A percentile compares a stretch with the other conserved stretches of the same genome.
Evolutionary conservation across 257 asterid genomes (phyloP).

Genomic region (Handroanthus guayacan): DNA sequence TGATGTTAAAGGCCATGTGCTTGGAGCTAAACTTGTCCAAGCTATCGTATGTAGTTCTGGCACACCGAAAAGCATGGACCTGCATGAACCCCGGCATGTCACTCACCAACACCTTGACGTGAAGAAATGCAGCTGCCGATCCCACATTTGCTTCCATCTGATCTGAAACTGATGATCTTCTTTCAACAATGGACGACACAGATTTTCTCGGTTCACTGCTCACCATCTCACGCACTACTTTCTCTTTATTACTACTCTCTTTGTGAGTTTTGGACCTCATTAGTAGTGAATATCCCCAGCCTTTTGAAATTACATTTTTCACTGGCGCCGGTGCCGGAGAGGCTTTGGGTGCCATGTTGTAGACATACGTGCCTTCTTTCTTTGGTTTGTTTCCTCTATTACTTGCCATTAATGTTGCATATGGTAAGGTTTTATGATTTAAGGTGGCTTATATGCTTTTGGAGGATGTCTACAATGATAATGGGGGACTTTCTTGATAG

Average conservation of each 20-base stretch:
- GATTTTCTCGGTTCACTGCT: slow-evolving; percentile 44
- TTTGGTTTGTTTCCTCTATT: slow-evolving; percentile 41
- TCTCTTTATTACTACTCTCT: slow-evolving; percentile 35
- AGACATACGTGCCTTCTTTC: slow-evolving; percentile 58
- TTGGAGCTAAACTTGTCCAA: slow-evolving; percentile 70
- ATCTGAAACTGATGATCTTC: slow-evolving; percentile 58
- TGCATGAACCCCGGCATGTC: slow-evolving; percentile 87
- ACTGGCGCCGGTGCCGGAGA: slow-evolving; percentile 30
- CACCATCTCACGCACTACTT: slow-evolving; percentile 28
- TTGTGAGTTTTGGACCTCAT: slow-evolving; percentile 64
- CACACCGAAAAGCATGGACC: slow-evolving; percentile 72
- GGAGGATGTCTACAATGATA: neutral
- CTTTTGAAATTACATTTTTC: slow-evolving; percentile 38
- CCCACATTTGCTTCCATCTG: slow-evolving; percentile 51
- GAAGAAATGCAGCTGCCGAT: slow-evolving; percentile 55
- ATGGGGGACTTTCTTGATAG: no score
- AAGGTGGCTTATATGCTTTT: neutral
- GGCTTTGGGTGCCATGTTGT: slow-evolving; percentile 50
- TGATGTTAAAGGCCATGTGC: slow-evolving; percentile 66
- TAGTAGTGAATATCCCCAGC: slow-evolving; percentile 52
- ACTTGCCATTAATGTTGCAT: slow-evolving; percentile 46
- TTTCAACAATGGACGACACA: no score
- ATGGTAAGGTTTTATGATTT: no score
- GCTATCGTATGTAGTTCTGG: slow-evolving; percentile 59
- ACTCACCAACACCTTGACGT: slow-evolving; percentile 64